These are phyloP conservation scores for Neoscytalidium dimidiatum DNA, from an alignment of 2,329 filamentous ascomycete genomes.

Conservation along the genomic window DNA sequence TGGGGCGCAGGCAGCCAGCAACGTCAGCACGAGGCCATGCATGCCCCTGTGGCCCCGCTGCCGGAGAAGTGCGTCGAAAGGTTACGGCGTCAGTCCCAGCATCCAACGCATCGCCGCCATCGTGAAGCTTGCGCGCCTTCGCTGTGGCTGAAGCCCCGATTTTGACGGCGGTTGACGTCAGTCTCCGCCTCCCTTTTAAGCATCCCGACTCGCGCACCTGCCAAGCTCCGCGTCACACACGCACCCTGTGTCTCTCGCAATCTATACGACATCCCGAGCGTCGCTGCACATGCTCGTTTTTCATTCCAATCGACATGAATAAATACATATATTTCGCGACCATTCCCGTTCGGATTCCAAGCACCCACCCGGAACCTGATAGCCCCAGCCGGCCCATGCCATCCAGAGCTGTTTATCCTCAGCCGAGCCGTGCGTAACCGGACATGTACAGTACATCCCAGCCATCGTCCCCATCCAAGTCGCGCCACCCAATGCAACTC, in stretches of 20 bases:
- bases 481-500: slow-evolving; percentile 15
- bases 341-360: not conserved
- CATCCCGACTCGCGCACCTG: slow-evolving; percentile 10
- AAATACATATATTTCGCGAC: not conserved
- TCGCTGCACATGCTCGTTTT: not conserved
- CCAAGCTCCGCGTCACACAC: slow-evolving; percentile 1
- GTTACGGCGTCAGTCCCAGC: not conserved
- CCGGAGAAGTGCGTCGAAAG: not conserved
- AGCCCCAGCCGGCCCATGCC: not conserved
- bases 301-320: not conserved
- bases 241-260: not conserved
- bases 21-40: slow-evolving; percentile 12
- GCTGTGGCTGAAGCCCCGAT: not conserved
- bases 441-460: slow-evolving; percentile 1
- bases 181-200: not conserved
- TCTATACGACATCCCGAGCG: not conserved
- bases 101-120: not conserved
- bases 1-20: slow-evolving; percentile 8
- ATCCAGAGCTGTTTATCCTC: not conserved
- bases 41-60: too few relatives aligned
- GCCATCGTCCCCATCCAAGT: not conserved
- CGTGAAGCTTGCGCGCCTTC: not conserved
- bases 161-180: slow-evolving; percentile 9
- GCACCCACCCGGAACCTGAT: not conserved
- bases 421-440: not conserved